Conservation (phyloP, 2,329 filamentous ascomycete species). For the Ophiostoma triangulosporum region DNA sequence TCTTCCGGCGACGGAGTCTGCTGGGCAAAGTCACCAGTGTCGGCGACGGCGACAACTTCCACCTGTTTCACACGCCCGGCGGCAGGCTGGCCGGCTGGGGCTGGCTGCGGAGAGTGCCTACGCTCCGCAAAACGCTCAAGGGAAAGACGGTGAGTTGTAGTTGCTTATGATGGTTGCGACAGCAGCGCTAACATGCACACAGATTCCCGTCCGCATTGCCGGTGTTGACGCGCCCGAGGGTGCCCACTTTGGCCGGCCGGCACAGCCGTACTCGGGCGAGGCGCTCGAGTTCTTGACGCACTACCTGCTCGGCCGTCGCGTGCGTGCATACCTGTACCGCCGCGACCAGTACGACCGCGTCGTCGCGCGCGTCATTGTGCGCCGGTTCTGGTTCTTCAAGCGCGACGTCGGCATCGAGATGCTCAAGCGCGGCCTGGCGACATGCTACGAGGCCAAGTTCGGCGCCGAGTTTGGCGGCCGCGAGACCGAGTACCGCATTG, state of each 20-base stretch:
- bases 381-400: constrained; percentile 47
- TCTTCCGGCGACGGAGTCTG: constrained; percentile 62
- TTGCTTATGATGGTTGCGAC: too few relatives aligned
- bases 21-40: constrained; percentile 85
- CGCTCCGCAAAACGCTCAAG: constrained; percentile 52
- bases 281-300: constrained; percentile 66
- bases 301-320: constrained; percentile 57
- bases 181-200: constrained; percentile 6
- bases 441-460: constrained; percentile 83
- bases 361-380: constrained; percentile 71
- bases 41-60: constrained; percentile 92
- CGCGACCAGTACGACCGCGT: constrained; percentile 87
- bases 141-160: constrained; percentile 54
- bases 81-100: constrained; percentile 79
- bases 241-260: constrained; percentile 79
- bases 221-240: constrained; percentile 89
- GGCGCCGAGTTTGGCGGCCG: constrained; percentile 78
- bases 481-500: constrained; percentile 48
- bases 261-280: constrained; percentile 72
- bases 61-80: constrained; percentile 89
- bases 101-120: constrained; percentile 69
- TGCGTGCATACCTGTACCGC: constrained; percentile 71
- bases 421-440: constrained; percentile 73
- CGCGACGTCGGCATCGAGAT: constrained; percentile 82
- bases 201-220: constrained; percentile 82